These are phyloP conservation scores for Russula ochroleuca DNA, from an alignment of 768 basidiomycete species.

Conservation along the genomic window DNA sequence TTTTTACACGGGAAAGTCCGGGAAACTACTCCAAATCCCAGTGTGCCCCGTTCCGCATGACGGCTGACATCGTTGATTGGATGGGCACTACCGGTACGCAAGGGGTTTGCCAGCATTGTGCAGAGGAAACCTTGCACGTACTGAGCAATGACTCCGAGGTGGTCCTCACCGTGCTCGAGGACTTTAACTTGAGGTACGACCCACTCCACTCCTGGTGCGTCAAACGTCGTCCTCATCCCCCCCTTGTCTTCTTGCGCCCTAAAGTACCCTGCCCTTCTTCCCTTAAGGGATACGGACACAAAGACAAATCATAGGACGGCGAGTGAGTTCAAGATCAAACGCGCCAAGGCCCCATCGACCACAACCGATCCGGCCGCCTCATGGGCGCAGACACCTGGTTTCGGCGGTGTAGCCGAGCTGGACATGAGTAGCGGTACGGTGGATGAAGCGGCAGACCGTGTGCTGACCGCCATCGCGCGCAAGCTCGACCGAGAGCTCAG, in stretches of 20 bases:
- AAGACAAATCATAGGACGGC: constrained; percentile 54
- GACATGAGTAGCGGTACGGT: constrained; percentile 63
- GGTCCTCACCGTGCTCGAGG: constrained; percentile 92
- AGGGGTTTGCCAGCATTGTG: constrained; percentile 92
- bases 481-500: constrained; percentile 85
- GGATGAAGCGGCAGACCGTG: constrained; percentile 87
- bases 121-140: constrained; percentile 91
- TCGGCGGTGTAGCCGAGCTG: constrained; percentile 42
- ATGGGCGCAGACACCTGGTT: constrained; percentile 35
- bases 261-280: no score
- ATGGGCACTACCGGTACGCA: constrained; percentile 86
- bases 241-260: background rate
- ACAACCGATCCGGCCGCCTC: constrained; percentile 30
- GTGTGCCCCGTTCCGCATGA: constrained; percentile 92
- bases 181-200: constrained; percentile 96
- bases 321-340: constrained; percentile 68
- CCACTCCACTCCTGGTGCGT: constrained; percentile 87
- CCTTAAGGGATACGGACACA: background rate
- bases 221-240: background rate
- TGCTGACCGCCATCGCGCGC: constrained; percentile 68
- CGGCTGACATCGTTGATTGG: constrained; percentile 90
- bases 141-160: constrained; percentile 79
- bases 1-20: constrained; percentile 49
- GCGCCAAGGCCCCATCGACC: constrained; percentile 45
- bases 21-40: constrained; percentile 70